These are phyloP conservation scores for Vitis labrusca DNA, from an alignment of 164 flowering plant species.

Conservation along the genomic window DNA sequence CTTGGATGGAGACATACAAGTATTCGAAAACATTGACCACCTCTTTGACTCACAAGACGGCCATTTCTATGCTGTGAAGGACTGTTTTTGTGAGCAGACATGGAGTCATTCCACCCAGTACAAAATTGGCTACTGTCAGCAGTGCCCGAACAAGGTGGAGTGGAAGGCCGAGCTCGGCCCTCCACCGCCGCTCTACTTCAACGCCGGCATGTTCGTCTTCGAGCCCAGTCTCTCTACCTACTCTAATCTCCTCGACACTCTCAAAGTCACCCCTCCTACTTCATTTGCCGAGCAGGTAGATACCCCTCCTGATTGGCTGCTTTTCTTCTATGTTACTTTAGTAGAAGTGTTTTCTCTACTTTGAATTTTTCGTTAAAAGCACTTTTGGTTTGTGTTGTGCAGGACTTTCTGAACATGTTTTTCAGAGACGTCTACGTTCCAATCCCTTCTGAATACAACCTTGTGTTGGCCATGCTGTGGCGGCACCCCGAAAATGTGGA, in stretches of 20 bases:
- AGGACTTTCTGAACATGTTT: conserved; percentile 45
- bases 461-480: conserved; percentile 39
- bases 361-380: too few relatives aligned
- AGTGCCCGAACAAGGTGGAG: conserved; percentile 55
- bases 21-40: conserved; percentile 69
- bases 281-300: conserved; percentile 76
- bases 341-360: too few relatives aligned
- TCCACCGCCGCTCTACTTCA: conserved; percentile 65
- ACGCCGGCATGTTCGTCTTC: conserved; percentile 73
- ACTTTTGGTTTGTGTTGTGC: too few relatives aligned
- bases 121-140: conserved; percentile 80
- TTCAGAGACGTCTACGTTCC: conserved; percentile 34
- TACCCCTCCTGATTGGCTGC: neutral
- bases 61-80: conserved; percentile 66
- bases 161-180: conserved; percentile 62
- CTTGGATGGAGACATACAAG: conserved; percentile 83
- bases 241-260: conserved; percentile 39
- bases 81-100: conserved; percentile 78
- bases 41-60: conserved; percentile 61
- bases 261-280: conserved; percentile 49
- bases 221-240: conserved; percentile 58
- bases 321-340: neutral
- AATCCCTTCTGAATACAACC: conserved; percentile 30
- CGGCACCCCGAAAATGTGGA: conserved; percentile 36
- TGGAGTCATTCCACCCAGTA: conserved; percentile 63